Percentiles rank a stretch among this genome's conserved stretches.
Evolutionary conservation across 441 rosid species (phyloP).

Genomic region (Caryocar brasiliense): DNA sequence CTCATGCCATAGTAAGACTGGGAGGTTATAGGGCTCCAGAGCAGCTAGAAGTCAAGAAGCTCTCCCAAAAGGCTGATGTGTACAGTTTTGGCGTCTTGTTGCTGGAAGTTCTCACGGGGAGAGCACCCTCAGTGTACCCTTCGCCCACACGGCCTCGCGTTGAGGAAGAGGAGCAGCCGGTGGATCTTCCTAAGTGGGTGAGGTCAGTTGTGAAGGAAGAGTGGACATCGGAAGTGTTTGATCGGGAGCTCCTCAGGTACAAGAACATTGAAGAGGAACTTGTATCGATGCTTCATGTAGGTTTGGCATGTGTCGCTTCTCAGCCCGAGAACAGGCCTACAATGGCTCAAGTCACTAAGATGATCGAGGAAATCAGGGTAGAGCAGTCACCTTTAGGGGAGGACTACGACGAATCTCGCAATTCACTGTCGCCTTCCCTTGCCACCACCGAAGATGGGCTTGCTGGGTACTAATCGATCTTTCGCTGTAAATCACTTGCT

Average conservation of each 20-base stretch:
- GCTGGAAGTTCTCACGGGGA: constrained; percentile 85
- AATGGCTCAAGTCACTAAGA: constrained; percentile 68
- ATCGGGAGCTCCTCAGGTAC: constrained; percentile 85
- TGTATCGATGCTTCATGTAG: constrained; percentile 82
- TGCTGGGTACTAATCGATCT: constrained; percentile 21
- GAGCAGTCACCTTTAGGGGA: constrained; percentile 92
- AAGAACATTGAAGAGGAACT: constrained; percentile 89
- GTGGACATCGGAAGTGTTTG: constrained; percentile 94
- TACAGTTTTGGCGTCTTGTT: constrained; percentile 79
- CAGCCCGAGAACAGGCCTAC: constrained; percentile 80
- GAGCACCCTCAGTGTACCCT: constrained; percentile 57
- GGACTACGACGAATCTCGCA: constrained; percentile 81
- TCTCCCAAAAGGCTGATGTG: constrained; percentile 78
- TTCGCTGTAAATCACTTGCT: neutral
- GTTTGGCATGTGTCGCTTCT: constrained; percentile 63
- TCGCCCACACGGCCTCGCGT: constrained; percentile 48
- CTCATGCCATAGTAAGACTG: constrained; percentile 68
- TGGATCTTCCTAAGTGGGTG: constrained; percentile 86
- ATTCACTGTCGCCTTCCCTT: constrained; percentile 77
- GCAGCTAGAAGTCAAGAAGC: constrained; percentile 64
- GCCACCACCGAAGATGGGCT: constrained; percentile 78
- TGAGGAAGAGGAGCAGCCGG: constrained; percentile 48
- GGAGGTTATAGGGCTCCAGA: constrained; percentile 93
- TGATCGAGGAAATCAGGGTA: constrained; percentile 81
- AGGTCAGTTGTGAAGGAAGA: constrained; percentile 85